A percentile compares a stretch with the other conserved stretches of the same genome.
These are phyloP conservation scores for Colletotrichum neosansevieriae DNA, from an alignment of 2,329 filamentous ascomycete genomes.

Conservation along the genomic window DNA sequence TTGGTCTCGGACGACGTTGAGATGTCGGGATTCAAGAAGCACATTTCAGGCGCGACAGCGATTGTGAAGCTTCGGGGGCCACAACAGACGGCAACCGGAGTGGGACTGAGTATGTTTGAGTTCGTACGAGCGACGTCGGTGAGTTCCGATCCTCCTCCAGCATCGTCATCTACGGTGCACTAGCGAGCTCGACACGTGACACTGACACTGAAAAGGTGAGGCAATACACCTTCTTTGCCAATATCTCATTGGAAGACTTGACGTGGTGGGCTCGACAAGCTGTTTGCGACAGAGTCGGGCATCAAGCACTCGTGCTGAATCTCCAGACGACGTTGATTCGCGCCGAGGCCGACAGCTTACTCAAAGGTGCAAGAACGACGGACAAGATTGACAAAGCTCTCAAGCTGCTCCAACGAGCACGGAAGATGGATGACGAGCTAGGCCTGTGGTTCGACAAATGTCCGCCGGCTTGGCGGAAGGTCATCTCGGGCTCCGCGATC, in stretches of 20 bases:
- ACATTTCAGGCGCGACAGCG: slow-evolving; percentile 43
- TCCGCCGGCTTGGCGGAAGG: slow-evolving; percentile 42
- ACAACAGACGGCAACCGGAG: slow-evolving; percentile 35
- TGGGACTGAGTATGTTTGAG: slow-evolving; percentile 44
- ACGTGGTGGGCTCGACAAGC: slow-evolving; percentile 44
- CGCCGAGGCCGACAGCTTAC: slow-evolving; percentile 43
- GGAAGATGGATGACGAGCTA: slow-evolving; percentile 41
- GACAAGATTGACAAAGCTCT: slow-evolving; percentile 43
- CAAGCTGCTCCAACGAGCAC: slow-evolving; percentile 41
- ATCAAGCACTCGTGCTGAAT: slow-evolving; percentile 44
- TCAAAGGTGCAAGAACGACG: slow-evolving; percentile 38
- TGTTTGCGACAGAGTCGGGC: slow-evolving; percentile 42
- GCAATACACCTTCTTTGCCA: slow-evolving; percentile 44
- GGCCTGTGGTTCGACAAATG: slow-evolving; percentile 42
- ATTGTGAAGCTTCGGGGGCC: slow-evolving; percentile 42
- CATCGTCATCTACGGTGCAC: background rate
- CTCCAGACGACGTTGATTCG: slow-evolving; percentile 44
- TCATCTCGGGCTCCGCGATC: slow-evolving; percentile 39
- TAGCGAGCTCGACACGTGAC: background rate
- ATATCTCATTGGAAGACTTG: slow-evolving; percentile 42
- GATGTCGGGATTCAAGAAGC: slow-evolving; percentile 43
- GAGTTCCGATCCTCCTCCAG: slow-evolving; percentile 6
- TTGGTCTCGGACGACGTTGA: slow-evolving; percentile 41
- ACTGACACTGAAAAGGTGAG: slow-evolving; percentile 37
- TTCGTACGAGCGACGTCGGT: slow-evolving; percentile 44